Evolutionary conservation across 164 flowering plant species (phyloP).

Genomic region (Aristolochia fimbriata): DNA sequence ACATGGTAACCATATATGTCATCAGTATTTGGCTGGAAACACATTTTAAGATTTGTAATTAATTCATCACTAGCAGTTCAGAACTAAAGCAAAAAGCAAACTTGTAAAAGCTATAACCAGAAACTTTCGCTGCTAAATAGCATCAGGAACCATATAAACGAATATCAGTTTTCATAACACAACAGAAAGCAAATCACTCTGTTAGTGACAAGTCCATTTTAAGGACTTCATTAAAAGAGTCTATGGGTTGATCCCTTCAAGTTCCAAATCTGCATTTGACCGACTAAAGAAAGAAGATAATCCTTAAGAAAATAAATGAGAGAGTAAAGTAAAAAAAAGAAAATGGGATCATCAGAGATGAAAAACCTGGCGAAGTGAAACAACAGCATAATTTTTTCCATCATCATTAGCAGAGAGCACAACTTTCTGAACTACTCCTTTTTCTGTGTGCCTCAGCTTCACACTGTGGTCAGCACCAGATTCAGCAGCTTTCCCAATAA

Average conservation of each 20-base stretch:
- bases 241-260: too few relatives aligned
- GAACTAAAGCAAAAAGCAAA: too few relatives aligned
- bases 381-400: constrained; percentile 81
- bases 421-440: constrained; percentile 86
- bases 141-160: too few relatives aligned
- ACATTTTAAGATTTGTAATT: neutral
- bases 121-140: too few relatives aligned
- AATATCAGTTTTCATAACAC: too few relatives aligned
- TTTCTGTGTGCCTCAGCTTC: constrained; percentile 87
- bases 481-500: constrained; percentile 76
- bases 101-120: too few relatives aligned
- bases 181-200: too few relatives aligned
- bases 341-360: constrained; percentile 2
- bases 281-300: too few relatives aligned
- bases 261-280: too few relatives aligned
- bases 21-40: neutral
- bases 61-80: too few relatives aligned
- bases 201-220: too few relatives aligned
- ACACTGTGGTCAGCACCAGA: constrained; percentile 86
- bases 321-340: neutral
- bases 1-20: constrained; percentile 1
- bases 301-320: neutral
- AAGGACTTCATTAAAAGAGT: too few relatives aligned
- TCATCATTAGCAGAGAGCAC: constrained; percentile 92
- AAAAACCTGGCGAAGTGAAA: constrained; percentile 81